Conservation (phyloP, 2,329 filamentous ascomycete genomes). For the Leptographium lundbergii region DNA sequence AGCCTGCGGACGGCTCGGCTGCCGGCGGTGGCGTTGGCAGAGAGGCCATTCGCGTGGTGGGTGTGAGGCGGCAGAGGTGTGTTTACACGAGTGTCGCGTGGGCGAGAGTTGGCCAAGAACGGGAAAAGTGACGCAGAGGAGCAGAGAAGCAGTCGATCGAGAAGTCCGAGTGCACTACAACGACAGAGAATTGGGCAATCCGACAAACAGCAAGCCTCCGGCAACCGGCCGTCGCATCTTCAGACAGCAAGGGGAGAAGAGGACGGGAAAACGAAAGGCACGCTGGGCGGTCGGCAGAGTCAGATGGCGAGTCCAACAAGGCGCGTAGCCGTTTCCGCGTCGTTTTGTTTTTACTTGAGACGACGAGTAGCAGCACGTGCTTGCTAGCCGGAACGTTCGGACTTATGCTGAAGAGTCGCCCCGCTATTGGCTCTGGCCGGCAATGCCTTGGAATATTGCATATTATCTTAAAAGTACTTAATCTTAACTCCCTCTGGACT, state of each 20-base stretch:
- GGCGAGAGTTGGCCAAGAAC: neutral
- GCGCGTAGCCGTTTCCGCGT: neutral
- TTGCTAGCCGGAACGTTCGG: neutral
- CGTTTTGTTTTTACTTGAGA: neutral
- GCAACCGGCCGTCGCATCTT: neutral
- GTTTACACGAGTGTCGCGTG: neutral
- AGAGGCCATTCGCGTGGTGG: neutral
- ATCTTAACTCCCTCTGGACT: neutral
- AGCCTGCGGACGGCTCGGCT: neutral
- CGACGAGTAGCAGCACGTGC: neutral
- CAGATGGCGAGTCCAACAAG: neutral
- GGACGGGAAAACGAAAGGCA: neutral
- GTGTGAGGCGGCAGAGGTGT: neutral
- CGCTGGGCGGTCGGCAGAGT: neutral
- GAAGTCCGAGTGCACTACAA: neutral
- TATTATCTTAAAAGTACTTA: no score
- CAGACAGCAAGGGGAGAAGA: neutral
- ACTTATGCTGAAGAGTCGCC: neutral
- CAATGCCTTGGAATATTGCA: no score
- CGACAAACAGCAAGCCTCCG: neutral
- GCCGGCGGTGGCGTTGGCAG: neutral
- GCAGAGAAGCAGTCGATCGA: neutral
- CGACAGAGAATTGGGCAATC: neutral
- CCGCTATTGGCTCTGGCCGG: no score
- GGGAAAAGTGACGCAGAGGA: neutral